Base-by-base conservation (phyloP, 2,329 filamentous ascomycete genomes). In the Stachybotrys chartarum region DNA sequence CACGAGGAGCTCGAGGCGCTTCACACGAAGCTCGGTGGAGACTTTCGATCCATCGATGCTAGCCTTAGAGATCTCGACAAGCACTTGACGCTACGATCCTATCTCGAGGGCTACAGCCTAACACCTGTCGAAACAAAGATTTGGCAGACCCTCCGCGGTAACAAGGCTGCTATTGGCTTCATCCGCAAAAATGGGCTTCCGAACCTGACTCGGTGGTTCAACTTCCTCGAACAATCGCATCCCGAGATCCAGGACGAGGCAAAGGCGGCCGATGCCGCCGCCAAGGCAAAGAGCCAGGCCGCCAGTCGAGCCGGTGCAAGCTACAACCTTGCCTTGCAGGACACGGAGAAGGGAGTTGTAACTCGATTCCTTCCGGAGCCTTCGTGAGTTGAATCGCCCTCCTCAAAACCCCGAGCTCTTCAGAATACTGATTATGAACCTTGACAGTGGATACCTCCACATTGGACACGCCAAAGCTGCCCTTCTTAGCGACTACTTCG, bases 391-490 rank as follows among this genome's bases (percentile, higher is more conserved):
- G 35, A 45, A 3, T 17, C 10, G 35, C 8, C 24, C 18, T 5
- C 10, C 5, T 12, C 14, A 51, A 54, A 39, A 12, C 55, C 52
- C 55, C 66, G 55, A 61, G 52, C 55, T 32, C 16, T 45, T 30
- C 7, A 10, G 39, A n/a, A 11, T 14, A 52, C 30, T 50, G 44
- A 32, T 50, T 53, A 61, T 24, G 24, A 24, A 24, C 24, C 4
- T 24, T 63, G 47, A 56, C 57, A 80, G 78, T 62, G 91, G 91
- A 58, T 96, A 96, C 70, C 84, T 97, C 49, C 93, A 97, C 75
- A 96, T 97, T 60, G 93, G 93, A 54, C 93, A 97, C 76, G 91
- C 91, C 63, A 97, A 97, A 76, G 91, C 91, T 32, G 91, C 91
- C 6, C 80, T 96, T 55, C 84, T 97, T 56, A 96, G 94, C 76